phyloP scores from a whole-genome alignment of 306 rosid genomes.

The Lathyrus oleraceus region DNA sequence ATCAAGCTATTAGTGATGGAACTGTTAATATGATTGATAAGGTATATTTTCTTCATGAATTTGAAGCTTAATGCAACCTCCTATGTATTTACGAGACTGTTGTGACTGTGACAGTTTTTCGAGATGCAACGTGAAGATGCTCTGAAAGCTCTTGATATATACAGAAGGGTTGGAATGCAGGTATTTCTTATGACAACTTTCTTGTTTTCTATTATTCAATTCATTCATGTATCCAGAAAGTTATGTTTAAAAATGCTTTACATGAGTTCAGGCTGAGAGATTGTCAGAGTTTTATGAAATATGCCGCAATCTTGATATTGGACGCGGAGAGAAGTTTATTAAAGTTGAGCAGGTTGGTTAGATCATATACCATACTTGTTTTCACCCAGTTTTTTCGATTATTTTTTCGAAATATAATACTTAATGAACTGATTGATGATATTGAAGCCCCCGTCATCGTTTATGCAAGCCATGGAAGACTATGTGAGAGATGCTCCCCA shows the following conservation, averaged over 20 bases:
- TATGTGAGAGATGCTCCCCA: slow-evolving; percentile 90
- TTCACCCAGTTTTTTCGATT: slow-evolving; percentile 11
- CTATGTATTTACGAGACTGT: slow-evolving; percentile 36
- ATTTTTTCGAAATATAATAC: slow-evolving; percentile 5
- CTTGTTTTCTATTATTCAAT: slow-evolving; percentile 24
- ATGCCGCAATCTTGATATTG: slow-evolving; percentile 85
- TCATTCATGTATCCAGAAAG: slow-evolving; percentile 15
- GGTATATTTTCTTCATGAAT: slow-evolving; percentile 55
- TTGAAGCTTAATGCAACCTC: slow-evolving; percentile 36
- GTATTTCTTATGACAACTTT: slow-evolving; percentile 43
- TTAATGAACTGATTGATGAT: slow-evolving; percentile 34
- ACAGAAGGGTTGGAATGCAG: slow-evolving; percentile 94
- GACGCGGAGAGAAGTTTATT: slow-evolving; percentile 84
- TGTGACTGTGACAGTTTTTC: slow-evolving; percentile 66
- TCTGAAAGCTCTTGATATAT: slow-evolving; percentile 84
- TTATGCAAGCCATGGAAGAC: slow-evolving; percentile 99
- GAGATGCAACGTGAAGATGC: slow-evolving; percentile 96
- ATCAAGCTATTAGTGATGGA: slow-evolving; percentile 98
- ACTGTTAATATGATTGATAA: slow-evolving; percentile 95
- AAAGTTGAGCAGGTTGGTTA: slow-evolving; percentile 91
- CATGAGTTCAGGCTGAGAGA: slow-evolving; percentile 76
- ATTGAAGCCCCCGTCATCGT: slow-evolving; percentile 90
- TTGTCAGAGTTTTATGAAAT: slow-evolving; percentile 92
- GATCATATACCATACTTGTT: slow-evolving; percentile 31
- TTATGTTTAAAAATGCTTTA: slow-evolving; percentile 24